Conservation (phyloP, 179 eudicot genomes). For the Nepenthes alata region DNA sequence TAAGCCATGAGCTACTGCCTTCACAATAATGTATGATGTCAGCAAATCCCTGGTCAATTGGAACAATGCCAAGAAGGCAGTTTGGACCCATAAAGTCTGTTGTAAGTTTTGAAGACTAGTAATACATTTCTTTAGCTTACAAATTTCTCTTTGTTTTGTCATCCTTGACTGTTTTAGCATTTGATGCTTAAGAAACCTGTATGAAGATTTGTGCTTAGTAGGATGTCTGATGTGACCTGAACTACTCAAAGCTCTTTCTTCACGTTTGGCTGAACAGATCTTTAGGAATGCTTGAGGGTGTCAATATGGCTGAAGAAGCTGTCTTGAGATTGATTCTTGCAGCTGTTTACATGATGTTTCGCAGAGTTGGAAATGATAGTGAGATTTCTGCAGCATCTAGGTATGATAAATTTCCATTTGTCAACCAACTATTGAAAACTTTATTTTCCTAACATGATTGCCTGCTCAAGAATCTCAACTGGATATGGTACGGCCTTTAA, state of each 20-base stretch:
- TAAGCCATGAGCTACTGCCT: too few relatives aligned
- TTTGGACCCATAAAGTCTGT: too few relatives aligned
- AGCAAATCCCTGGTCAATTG: too few relatives aligned
- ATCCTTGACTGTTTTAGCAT: too few relatives aligned
- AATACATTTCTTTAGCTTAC: too few relatives aligned
- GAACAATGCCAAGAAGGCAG: too few relatives aligned
- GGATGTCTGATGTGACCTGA: not conserved
- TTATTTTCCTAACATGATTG: not conserved
- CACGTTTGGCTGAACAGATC: constrained; percentile 46
- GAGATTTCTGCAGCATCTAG: constrained; percentile 75
- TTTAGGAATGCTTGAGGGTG: constrained; percentile 60
- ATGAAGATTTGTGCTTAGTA: not conserved
- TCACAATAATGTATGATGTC: too few relatives aligned
- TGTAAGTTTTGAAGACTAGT: too few relatives aligned
- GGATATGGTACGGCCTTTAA: too few relatives aligned
- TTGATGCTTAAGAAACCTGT: not conserved
- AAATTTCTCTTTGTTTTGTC: too few relatives aligned
- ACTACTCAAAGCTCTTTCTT: not conserved
- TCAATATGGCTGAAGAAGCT: constrained; percentile 88
- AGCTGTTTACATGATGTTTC: constrained; percentile 55
- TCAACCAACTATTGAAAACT: not conserved
- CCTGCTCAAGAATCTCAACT: not conserved
- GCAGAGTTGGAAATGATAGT: constrained; percentile 50
- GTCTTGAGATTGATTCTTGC: constrained; percentile 68
- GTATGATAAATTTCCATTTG: constrained; percentile 22